Base-by-base conservation (phyloP, 345 rosid species). In the Sonneratia caseolaris region DNA sequence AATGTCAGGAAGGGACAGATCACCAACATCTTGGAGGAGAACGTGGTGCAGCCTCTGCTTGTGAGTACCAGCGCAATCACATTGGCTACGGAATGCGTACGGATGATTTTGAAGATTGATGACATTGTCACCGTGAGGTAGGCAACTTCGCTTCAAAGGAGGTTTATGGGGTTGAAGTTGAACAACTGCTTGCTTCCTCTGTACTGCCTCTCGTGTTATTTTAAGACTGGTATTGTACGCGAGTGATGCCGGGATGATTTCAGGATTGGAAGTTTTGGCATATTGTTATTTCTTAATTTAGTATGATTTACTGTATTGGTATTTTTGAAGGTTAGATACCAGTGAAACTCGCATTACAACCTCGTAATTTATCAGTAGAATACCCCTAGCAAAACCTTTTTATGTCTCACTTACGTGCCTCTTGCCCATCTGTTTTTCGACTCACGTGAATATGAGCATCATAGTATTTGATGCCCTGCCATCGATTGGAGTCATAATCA, bases 21-120 rank as follows among this genome's bases (percentile, higher is more conserved):
- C 78, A 92, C 99, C 65, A 96, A 92, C 67, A 96, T 96, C 80
- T 83, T 92, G 87, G 99, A 96, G 84, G 99, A 92, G 82, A 96
- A 91, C 75, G 98, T 96, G 81, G 98, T 96, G 72, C 99, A 96
- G 79, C 99, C 99, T 4, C 81, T 95, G 76, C 98, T 92, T 70
- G 98, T 95, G 77, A 95, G 98, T 80, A 92, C 98, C 53, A 95
- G 99, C 68, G 94, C 97, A 1, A 88, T 92, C 70, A 78, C 92
- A 5, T 79, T 95, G 56, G 98, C 99, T 11, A 88, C 97, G 48
- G 99, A 95, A 83, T 95, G 97, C 27, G 98, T 95, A 70, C 82
- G 99, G 81, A 95, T 95, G 99, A 90, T 95, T 77, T 74, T 95
- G 90, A 95, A 95, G 89, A 95, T 95, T 37, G 99, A 95, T 81